phyloP scores from a whole-genome alignment of 306 rosid genomes.

The Vachellia collinsii region DNA sequence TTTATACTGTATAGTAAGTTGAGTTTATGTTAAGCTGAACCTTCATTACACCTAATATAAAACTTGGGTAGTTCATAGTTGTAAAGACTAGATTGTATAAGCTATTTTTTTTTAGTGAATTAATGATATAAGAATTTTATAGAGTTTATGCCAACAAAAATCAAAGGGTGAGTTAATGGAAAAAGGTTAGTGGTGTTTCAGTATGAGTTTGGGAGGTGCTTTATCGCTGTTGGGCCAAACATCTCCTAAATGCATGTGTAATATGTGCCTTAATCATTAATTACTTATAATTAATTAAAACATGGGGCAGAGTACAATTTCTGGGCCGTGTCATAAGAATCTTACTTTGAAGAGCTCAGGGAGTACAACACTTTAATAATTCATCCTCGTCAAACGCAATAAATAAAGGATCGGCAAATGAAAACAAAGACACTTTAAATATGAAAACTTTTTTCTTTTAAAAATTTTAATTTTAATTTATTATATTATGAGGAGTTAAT shows the following conservation, averaged over 20 bases:
- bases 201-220: not conserved
- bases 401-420: conserved; percentile 16
- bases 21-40: no score
- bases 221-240: conserved; percentile 1
- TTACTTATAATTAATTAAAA: not conserved
- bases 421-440: not conserved
- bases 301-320: not conserved
- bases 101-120: no score
- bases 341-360: not conserved
- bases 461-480: no score
- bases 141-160: no score
- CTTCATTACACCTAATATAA: no score
- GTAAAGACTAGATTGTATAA: no score
- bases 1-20: no score
- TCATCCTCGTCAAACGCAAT: not conserved
- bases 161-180: not conserved
- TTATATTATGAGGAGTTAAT: no score
- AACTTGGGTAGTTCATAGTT: no score
- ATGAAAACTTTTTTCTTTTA: no score
- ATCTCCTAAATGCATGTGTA: not conserved
- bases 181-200: no score
- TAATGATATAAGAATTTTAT: no score
- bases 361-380: conserved; percentile 8
- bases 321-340: not conserved
- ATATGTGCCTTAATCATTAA: not conserved